These are phyloP conservation scores for Aspergillus sp. DNA, from an alignment of 2,329 filamentous ascomycete species.

Conservation along the genomic window DNA sequence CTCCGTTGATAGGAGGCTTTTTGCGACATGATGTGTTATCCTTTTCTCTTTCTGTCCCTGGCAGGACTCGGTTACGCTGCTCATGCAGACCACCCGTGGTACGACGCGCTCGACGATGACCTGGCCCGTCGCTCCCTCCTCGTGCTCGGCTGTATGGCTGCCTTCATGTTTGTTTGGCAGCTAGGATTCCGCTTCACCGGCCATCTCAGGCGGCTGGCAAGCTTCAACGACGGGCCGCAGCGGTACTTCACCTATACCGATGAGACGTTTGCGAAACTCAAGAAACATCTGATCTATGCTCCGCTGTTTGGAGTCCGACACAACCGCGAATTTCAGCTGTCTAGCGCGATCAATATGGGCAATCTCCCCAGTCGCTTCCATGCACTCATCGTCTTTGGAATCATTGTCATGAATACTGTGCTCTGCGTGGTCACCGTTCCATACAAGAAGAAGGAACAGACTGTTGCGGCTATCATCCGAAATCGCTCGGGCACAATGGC, in stretches of 20 bases:
- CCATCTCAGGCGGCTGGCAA: conserved; percentile 64
- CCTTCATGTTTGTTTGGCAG: conserved; percentile 58
- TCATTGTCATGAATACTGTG: conserved; percentile 37
- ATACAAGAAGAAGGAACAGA: conserved; percentile 24
- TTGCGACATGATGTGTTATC: conserved; percentile 12
- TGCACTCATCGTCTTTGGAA: conserved; percentile 29
- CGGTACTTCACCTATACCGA: conserved; percentile 61
- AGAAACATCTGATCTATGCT: conserved; percentile 53
- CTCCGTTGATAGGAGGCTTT: not conserved
- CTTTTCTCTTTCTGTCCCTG: conserved; percentile 17
- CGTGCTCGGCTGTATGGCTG: conserved; percentile 55
- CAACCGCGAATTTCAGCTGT: conserved; percentile 37
- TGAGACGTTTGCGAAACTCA: conserved; percentile 53
- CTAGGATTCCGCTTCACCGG: conserved; percentile 50
- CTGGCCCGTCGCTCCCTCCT: conserved; percentile 54
- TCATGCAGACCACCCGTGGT: not conserved
- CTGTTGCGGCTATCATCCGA: conserved; percentile 31
- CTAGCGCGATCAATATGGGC: conserved; percentile 36
- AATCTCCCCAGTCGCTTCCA: conserved; percentile 40
- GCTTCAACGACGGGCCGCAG: conserved; percentile 69
- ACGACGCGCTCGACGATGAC: conserved; percentile 39
- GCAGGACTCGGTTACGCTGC: conserved; percentile 19
- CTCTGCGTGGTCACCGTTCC: conserved; percentile 42
- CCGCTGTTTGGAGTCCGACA: conserved; percentile 36
- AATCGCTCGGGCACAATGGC: conserved; percentile 36